Percentiles rank a stretch among this genome's conserved stretches.
Conservation (phyloP, 2,329 filamentous ascomycete species). For the Fusarium sp. region DNA sequence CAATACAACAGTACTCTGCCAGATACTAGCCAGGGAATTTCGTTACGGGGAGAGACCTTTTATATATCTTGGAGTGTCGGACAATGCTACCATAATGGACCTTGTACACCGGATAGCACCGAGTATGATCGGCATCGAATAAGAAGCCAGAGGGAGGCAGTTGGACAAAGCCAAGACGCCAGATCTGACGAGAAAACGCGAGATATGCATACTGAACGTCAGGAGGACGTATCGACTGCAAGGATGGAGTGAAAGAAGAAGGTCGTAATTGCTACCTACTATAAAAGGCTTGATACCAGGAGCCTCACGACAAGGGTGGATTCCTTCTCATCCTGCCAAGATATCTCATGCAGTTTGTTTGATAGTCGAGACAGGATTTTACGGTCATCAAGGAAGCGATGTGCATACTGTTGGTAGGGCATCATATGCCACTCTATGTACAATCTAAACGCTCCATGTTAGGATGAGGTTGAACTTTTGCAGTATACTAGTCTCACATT, state of each 20-base stretch:
- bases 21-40: background rate
- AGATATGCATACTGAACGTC: background rate
- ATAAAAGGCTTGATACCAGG: constrained; percentile 24
- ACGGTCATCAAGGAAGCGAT: background rate
- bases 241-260: constrained; percentile 35
- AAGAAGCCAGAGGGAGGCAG: background rate
- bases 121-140: constrained; percentile 14
- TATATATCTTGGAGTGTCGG: constrained; percentile 18
- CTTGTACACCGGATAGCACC: background rate
- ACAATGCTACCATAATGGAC: constrained; percentile 9
- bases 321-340: constrained; percentile 13
- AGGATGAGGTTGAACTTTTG: constrained; percentile 11
- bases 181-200: constrained; percentile 18
- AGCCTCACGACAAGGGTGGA: constrained; percentile 22
- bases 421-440: background rate
- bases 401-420: background rate
- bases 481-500: background rate
- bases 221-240: constrained; percentile 20
- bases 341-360: constrained; percentile 3
- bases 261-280: constrained; percentile 25
- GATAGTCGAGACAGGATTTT: background rate
- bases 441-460: background rate
- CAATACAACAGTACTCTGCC: background rate
- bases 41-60: background rate
- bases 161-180: constrained; percentile 6